Evolutionary conservation across 2,329 filamentous ascomycete genomes (phyloP).

Genomic region (Peltaster fructicola): DNA sequence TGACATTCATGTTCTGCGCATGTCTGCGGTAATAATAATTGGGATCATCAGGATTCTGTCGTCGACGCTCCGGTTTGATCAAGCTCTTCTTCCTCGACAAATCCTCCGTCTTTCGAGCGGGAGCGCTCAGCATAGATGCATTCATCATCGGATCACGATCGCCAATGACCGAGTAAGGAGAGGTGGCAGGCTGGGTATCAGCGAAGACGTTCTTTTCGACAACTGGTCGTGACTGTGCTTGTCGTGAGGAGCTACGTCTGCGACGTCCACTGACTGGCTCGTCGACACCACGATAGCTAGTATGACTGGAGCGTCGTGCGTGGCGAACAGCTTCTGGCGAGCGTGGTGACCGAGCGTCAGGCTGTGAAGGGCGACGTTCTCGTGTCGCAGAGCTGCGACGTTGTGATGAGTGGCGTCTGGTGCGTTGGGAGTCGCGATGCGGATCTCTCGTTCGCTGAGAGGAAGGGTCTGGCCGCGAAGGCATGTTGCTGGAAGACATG

Average conservation of each 20-base stretch:
- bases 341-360: constrained; percentile 37
- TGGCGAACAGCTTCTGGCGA: constrained; percentile 6
- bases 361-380: constrained; percentile 46
- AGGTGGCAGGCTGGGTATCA: constrained; percentile 8
- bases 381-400: constrained; percentile 38
- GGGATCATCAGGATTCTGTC: constrained; percentile 71
- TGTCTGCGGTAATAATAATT: constrained; percentile 94
- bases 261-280: no score
- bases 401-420: constrained; percentile 3
- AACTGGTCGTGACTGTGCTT: not conserved
- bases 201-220: constrained; percentile 1
- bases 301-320: constrained; percentile 8
- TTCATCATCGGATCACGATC: constrained; percentile 38
- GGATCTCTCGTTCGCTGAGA: constrained; percentile 28
- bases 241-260: constrained; percentile 10
- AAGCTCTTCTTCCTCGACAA: constrained; percentile 66
- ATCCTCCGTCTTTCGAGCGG: constrained; percentile 28
- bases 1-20: constrained; percentile 77
- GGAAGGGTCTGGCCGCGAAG: constrained; percentile 44
- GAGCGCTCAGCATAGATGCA: constrained; percentile 10
- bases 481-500: constrained; percentile 23
- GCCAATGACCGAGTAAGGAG: constrained; percentile 23
- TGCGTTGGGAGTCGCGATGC: constrained; percentile 5
- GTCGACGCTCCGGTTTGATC: constrained; percentile 72
- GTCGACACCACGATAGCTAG: constrained; percentile 3